These are phyloP conservation scores for Urtica urens DNA, from an alignment of 306 rosid genomes.

Conservation along the genomic window DNA sequence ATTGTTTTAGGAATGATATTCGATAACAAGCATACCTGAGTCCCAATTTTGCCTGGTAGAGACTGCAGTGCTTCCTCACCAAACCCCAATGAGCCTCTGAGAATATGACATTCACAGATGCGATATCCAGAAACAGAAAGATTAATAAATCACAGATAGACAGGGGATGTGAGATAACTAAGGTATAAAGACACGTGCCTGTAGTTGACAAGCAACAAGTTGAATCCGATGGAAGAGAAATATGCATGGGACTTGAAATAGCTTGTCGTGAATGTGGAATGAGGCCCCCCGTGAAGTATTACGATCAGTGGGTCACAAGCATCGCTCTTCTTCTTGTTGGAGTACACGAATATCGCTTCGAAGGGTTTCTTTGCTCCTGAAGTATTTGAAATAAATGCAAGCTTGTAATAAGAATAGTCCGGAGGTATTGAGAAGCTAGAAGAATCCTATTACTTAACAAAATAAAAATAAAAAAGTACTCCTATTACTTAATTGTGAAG, in stretches of 20 bases:
- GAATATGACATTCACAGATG: too few species aligned
- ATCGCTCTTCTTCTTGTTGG: constrained; percentile 42
- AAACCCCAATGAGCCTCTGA: constrained; percentile 89
- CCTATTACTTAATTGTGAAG: too few species aligned
- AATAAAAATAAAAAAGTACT: too few species aligned
- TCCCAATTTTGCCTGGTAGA: constrained; percentile 72
- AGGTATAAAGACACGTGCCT: constrained; percentile 46
- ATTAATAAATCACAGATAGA: too few species aligned
- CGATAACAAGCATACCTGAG: constrained; percentile 55
- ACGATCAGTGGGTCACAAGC: constrained; percentile 54
- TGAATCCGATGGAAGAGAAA: constrained; percentile 74
- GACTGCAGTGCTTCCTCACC: constrained; percentile 97
- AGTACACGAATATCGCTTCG: constrained; percentile 76
- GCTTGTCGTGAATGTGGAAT: constrained; percentile 45
- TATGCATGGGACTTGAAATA: constrained; percentile 66
- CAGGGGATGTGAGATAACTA: too few species aligned
- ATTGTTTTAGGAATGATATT: constrained; percentile 5
- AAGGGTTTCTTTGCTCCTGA: constrained; percentile 68
- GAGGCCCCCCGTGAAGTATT: constrained; percentile 90
- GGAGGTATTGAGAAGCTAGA: too few species aligned
- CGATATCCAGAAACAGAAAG: too few species aligned
- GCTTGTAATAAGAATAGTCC: too few species aligned
- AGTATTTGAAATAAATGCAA: constrained; percentile 9
- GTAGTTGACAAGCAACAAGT: constrained; percentile 71
- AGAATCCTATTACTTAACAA: too few species aligned